Evolutionary conservation across 768 basidiomycete species (phyloP), one percentile per base, ranked within the genome.

Genomic region (Tricholoma bakamatsutake): DNA sequence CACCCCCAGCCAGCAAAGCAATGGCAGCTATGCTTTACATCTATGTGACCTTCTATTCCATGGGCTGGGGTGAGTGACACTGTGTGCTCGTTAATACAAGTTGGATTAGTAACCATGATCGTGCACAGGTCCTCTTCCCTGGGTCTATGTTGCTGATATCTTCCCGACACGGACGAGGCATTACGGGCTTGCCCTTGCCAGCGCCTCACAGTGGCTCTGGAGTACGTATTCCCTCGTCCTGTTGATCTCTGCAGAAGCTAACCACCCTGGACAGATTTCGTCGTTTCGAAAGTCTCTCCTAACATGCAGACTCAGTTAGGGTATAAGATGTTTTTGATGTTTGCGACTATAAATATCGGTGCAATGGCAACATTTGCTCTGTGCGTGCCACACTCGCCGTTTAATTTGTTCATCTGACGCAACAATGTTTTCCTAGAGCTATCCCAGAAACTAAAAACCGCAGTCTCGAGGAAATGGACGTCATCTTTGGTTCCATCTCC

Each of bases 21-120:
- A 93, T 93, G 91, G 90, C 91, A 3, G 87, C 81, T 1, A 80
- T 91, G 81, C 69, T 93, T 24, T 94, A 93, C 65, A 80, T 93
- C 52, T 93, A 88, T 61, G 90, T 91, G 42, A 85, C 84, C 66
- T 91, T 90, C 69, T 93, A 92, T 69, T 87, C 84, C 3, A 85
- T 90, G 79, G 89, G 85, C 28, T 89, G 87, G 84, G 92, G 90
- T 72, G 50, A 56, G 71, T 61, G 35, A 42, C 35, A 9, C n/a
- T 9, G 8, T 24, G 12, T 37, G 1, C 24, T 30, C 9, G 2
- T 50, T 15, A 47, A n/a, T 45, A 11, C 13, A 35, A 13, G 7
- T 51, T n/a, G 30, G 9, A 11, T 69, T 77, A 76, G 79, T 18
- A 27, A 42, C 17, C 49, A 13, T n/a, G 17, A 21, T 3, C 15